Evolutionary conservation across 495 filamentous ascomycete species (phyloP), one percentile per base, ranked within the genome.

Genomic region (Aspergillus sclerotiicarbonarius): DNA sequence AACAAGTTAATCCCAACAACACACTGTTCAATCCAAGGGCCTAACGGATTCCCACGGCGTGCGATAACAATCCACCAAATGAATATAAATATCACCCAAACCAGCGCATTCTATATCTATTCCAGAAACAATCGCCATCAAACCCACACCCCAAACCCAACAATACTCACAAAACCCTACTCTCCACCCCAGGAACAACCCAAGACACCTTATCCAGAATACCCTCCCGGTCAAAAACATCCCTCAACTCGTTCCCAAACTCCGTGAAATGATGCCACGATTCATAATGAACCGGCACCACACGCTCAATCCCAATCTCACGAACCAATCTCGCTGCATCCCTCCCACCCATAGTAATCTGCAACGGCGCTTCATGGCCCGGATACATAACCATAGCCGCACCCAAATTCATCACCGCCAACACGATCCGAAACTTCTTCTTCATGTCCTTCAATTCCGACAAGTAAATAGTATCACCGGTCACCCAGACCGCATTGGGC

Each of bases 281-380:
- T 48, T 82, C 80, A 48, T 71, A 82, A 50, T 84, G 80, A 68
- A 84, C 71, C 0, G 80, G 80, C 25, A 82, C 68, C 3, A 82
- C 53, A 18, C 70, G 55, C 18, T 82, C 78, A 0, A 75, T 73
- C 19, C 62, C 66, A 18, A 81, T 58, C 0, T 73, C 72, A 0
- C 67, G 61, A 45, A 79, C 66, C 8, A 84, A 62, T 31, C 51
- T 45, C 12, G 70, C 74, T 0, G 65, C 80, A 25, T 78, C 58
- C 37, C 64, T 72, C 0, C 80, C 80, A 49, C 74, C 79, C 75
- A 82, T 74, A 3, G 81, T 52, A 13, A 58, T 58, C 56, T 51
- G 56, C 33, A 58, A 2, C 6, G 55, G 46, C 4, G 18, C 33
- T 8, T 31, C 10, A 6, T 44, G 45, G 8, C 21, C 53, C 2